Conservation (phyloP, 164 flowering plant species). For the Piper longum region DNA sequence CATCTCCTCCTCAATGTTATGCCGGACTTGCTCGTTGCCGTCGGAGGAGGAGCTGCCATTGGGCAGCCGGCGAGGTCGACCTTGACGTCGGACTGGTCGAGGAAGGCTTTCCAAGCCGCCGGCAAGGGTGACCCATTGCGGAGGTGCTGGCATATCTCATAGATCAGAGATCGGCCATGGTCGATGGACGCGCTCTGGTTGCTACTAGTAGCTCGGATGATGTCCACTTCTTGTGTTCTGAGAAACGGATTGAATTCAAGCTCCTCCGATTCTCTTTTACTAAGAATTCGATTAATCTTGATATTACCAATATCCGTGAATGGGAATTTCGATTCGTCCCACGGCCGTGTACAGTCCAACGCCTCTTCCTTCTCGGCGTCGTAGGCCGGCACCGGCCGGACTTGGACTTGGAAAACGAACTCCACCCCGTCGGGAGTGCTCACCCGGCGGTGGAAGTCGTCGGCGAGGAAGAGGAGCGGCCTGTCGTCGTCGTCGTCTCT, state of each 20-base stretch:
- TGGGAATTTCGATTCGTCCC: constrained; percentile 52
- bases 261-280: constrained; percentile 34
- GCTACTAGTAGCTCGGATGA: constrained; percentile 46
- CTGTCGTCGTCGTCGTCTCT: constrained; percentile 39
- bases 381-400: constrained; percentile 35
- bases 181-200: constrained; percentile 70
- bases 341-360: constrained; percentile 69
- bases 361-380: constrained; percentile 26
- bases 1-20: constrained; percentile 42
- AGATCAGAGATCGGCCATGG: constrained; percentile 66
- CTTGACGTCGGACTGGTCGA: constrained; percentile 56
- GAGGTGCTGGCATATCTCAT: constrained; percentile 65
- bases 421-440: constrained; percentile 33
- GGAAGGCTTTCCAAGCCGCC: constrained; percentile 49
- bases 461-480: constrained; percentile 55
- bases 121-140: constrained; percentile 51
- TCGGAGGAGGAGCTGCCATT: constrained; percentile 31
- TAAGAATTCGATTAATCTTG: constrained; percentile 29
- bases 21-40: constrained; percentile 3
- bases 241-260: constrained; percentile 63
- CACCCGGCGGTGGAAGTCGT: constrained; percentile 48
- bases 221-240: constrained; percentile 42
- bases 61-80: constrained; percentile 72
- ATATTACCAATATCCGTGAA: constrained; percentile 47
- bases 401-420: constrained; percentile 53